Evolutionary conservation across 1,284 basidiomycete genomes (phyloP).

Genomic region (Paramarasmius palmivorus): DNA sequence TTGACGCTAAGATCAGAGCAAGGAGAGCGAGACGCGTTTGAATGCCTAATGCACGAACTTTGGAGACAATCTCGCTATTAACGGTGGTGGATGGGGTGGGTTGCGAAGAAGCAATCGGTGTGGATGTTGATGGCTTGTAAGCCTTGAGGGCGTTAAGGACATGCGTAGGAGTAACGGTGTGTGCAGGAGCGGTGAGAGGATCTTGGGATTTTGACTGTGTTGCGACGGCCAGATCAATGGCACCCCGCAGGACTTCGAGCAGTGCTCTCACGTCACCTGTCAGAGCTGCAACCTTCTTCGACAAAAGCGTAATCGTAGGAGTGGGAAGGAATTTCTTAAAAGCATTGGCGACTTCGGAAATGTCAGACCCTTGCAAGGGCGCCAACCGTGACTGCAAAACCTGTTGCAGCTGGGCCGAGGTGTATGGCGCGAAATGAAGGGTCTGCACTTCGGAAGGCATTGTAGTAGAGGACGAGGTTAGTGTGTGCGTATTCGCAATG

Average conservation of each 20-base stretch:
- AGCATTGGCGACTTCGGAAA: constrained; percentile 27
- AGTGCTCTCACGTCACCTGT: constrained; percentile 79
- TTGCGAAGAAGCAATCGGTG: constrained; percentile 23
- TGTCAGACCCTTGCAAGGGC: constrained; percentile 30
- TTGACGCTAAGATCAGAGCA: constrained; percentile 60
- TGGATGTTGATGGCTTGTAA: constrained; percentile 52
- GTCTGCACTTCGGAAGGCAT: constrained; percentile 53
- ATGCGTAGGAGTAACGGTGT: constrained; percentile 59
- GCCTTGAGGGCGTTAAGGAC: constrained; percentile 70
- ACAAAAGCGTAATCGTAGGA: constrained; percentile 63
- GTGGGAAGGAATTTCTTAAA: constrained; percentile 60
- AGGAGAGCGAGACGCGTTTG: constrained; percentile 72
- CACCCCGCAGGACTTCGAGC: constrained; percentile 75
- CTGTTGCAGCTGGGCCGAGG: constrained; percentile 61
- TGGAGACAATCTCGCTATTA: constrained; percentile 63
- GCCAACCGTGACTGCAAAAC: constrained; percentile 65
- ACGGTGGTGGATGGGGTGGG: constrained; percentile 26
- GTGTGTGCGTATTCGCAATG: constrained; percentile 83
- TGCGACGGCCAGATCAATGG: constrained; percentile 64
- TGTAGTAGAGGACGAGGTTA: constrained; percentile 53
- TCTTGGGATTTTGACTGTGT: constrained; percentile 29
- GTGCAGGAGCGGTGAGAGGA: constrained; percentile 39
- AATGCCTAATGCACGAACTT: constrained; percentile 66
- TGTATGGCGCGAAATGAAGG: constrained; percentile 76
- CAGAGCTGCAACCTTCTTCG: constrained; percentile 74